Conservation (phyloP, 2,329 filamentous ascomycete species). For the Clonostachys byssicola region DNA sequence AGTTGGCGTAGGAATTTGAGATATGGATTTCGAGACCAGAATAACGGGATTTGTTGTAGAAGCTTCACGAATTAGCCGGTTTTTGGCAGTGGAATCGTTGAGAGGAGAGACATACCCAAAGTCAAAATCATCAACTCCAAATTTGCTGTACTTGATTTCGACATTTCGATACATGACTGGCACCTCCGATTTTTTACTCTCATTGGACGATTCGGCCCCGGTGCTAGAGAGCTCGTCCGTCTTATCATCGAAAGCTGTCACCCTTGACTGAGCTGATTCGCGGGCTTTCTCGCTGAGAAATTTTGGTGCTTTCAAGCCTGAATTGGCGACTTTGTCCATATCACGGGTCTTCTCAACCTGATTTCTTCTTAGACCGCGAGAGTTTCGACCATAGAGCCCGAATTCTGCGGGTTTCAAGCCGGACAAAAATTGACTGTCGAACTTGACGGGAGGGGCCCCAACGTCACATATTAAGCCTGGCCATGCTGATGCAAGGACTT, state of each 20-base stretch:
- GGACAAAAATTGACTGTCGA: constrained; percentile 67
- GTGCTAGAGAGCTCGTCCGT: constrained; percentile 58
- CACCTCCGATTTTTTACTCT: constrained; percentile 75
- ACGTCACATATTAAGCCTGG: constrained; percentile 82
- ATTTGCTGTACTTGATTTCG: constrained; percentile 98
- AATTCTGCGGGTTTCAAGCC: constrained; percentile 69
- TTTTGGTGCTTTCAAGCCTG: constrained; percentile 70
- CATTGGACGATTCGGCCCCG: constrained; percentile 65
- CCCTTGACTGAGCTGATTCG: constrained; percentile 49
- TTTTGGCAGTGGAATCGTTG: constrained; percentile 20
- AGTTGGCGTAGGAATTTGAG: constrained; percentile 92
- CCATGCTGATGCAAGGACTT: constrained; percentile 84
- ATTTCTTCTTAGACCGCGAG: constrained; percentile 69
- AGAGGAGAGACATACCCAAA: constrained; percentile 62
- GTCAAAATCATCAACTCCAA: constrained; percentile 98
- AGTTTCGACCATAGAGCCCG: constrained; percentile 75
- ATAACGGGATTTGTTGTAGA: constrained; percentile 89
- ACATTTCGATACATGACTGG: constrained; percentile 88
- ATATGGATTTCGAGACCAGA: constrained; percentile 96
- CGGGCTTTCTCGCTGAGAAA: constrained; percentile 92
- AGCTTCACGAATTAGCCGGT: constrained; percentile 37
- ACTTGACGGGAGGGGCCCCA: constrained; percentile 72
- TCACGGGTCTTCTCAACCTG: constrained; percentile 76
- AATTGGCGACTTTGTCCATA: constrained; percentile 53
- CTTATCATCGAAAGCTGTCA: constrained; percentile 33